Evolutionary conservation across 345 rosid species (phyloP), one percentile per base, ranked within the genome.

Genomic region (Populus deltoides): DNA sequence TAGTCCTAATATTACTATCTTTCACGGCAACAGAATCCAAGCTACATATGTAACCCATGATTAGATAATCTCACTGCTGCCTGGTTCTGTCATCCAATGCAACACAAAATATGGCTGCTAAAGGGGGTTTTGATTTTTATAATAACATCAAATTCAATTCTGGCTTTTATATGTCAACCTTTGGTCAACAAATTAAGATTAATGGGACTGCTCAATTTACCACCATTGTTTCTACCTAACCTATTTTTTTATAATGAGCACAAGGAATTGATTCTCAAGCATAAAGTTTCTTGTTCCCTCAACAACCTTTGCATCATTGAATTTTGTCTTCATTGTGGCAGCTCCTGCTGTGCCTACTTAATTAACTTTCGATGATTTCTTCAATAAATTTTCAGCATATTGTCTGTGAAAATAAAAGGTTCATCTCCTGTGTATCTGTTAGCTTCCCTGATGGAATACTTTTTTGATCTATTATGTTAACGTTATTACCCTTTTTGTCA

Each of bases 401-500:
- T 51, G 33, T 36, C 38, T 66, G 33, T 73, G 68, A 41, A 80
- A 74, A 69, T 8, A 35, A 17, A 74, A 53, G 33, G 67, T 57
- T 66, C 17, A 77, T 39, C 68, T 71, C 55, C 1, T 73, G 5
- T 78, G 75, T 74, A 9, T 75, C 47, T 61, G 2, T 24, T 80
- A 27, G 73, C 2, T 55, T 81, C 71, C 62, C 59, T 25, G 63
- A 62, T 29, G 51, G 43, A 70, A 59, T 31, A 17, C 38, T 69
- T 8, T 78, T 75, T 41, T 76, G 57, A n/a, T 73, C 9, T 68
- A 4, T 77, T 62, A 77, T 65, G 15, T 33, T 61, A 69, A 59
- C 57, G 13, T 69, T 72, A 45, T 51, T 49, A 22, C 71, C 62
- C 68, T 73, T 47, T 81, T 47, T 81, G 25, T 84, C 29, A 79